Base-by-base conservation (phyloP, 164 flowering plant genomes). In the Aristolochia contorta region DNA sequence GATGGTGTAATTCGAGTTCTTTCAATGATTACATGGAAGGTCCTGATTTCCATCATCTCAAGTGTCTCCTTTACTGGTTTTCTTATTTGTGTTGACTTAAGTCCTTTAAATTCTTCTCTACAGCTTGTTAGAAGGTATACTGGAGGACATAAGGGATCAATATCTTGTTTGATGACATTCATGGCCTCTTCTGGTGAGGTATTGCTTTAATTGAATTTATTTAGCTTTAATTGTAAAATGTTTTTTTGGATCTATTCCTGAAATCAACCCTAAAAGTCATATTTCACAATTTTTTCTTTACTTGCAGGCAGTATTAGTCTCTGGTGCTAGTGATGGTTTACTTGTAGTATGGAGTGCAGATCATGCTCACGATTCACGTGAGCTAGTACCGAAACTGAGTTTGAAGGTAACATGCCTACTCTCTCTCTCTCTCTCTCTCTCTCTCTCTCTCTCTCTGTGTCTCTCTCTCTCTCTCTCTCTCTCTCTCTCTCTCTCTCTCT, bases 11-110 rank as follows among this genome's bases (percentile, higher is more conserved):
- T 93, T 62, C 78, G 99, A 75, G 97, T 93, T 67, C 91, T 93
- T 67, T 93, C 99, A 69, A 93, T 93, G 99, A 80, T 93, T 65
- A 84, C 99, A 59, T 93, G 99, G 99, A 93, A 86, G 97, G 99
- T 93, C 22, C 52, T 76, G 30, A 50, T 16, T 13, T 23, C 64
- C 52, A 9, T 30, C 41, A n/a, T 65, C 51, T 62, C 71, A 41
- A 32, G 14, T 59, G 43, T 55, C 49, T 65, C 45, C 27, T 43
- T 56, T 57, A 8, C 57, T 12, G 5, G 54, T 45, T 50, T 51
- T 47, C 30, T 4, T 63, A 33, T 33, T 25, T 13, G 24, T 70
- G 14, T 27, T 56, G 0, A 55, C 3, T 30, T 16, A 52, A 15
- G 37, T 43, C 10, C 47, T 25, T 47, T 55, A 47, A 16, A 30